Evolutionary conservation across 2,329 filamentous ascomycete genomes (phyloP).

Genomic region (Akanthomyces muscarius): DNA sequence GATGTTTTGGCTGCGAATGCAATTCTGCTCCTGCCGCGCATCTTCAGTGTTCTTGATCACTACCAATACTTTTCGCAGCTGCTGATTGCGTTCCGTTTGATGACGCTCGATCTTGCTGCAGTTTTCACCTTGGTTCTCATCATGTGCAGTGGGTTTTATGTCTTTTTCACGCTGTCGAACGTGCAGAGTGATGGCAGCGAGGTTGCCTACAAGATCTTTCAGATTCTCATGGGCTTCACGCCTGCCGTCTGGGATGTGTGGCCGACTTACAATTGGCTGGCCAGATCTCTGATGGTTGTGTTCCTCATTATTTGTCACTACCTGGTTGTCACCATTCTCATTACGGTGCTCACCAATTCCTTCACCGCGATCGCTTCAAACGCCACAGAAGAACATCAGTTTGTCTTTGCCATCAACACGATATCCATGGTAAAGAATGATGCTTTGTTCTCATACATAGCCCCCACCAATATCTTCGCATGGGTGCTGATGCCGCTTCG

Average conservation of each 20-base stretch:
- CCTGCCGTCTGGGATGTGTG: constrained; percentile 94
- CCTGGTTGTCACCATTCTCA: constrained; percentile 86
- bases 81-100: constrained; percentile 87
- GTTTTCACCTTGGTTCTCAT: constrained; percentile 82
- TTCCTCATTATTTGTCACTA: constrained; percentile 96
- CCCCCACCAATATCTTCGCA: constrained; percentile 85
- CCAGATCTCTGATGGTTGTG: constrained; percentile 68
- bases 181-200: constrained; percentile 65
- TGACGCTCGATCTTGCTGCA: constrained; percentile 85
- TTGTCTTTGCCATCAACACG: constrained; percentile 92
- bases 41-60: constrained; percentile 91
- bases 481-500: constrained; percentile 84
- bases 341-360: constrained; percentile 93
- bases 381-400: constrained; percentile 87
- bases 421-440: constrained; percentile 99
- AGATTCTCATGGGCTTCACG: constrained; percentile 93
- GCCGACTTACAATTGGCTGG: constrained; percentile 71
- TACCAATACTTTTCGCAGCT: constrained; percentile 95
- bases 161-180: constrained; percentile 83
- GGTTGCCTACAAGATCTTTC: constrained; percentile 87
- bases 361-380: constrained; percentile 95
- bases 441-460: constrained; percentile 87
- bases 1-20: constrained; percentile 92
- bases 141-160: constrained; percentile 89
- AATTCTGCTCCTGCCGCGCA: constrained; percentile 80